These are phyloP conservation scores for Cercospora sp. DNA, from an alignment of 2,329 filamentous ascomycete species.

Conservation along the genomic window DNA sequence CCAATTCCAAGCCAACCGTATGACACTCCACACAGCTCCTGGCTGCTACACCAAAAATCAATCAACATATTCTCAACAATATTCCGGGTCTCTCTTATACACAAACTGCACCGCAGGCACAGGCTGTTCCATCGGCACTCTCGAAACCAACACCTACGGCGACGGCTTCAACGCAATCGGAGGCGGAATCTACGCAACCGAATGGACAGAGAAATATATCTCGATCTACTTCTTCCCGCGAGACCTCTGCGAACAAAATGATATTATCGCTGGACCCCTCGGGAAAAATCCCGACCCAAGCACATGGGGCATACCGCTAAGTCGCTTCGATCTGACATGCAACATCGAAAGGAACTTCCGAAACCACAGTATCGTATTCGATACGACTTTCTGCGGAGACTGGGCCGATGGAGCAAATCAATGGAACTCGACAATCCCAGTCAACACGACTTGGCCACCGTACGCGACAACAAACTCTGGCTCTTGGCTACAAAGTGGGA, in stretches of 20 bases:
- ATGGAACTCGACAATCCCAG: constrained; percentile 17
- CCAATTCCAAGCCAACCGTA: constrained; percentile 37
- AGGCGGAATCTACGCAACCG: constrained; percentile 43
- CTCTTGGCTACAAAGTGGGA: not conserved
- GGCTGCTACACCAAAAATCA: constrained; percentile 38
- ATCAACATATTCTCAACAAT: constrained; percentile 38
- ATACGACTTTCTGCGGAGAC: constrained; percentile 54
- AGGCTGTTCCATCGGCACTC: constrained; percentile 52
- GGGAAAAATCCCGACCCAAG: constrained; percentile 57
- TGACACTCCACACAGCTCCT: constrained; percentile 41
- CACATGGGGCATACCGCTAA: constrained; percentile 63
- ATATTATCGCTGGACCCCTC: constrained; percentile 47
- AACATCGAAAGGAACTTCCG: constrained; percentile 40
- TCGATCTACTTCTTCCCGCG: constrained; percentile 43
- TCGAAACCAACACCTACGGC: constrained; percentile 43
- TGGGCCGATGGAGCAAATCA: constrained; percentile 42
- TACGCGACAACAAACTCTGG: not conserved
- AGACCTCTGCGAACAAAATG: constrained; percentile 22
- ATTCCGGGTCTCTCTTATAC: constrained; percentile 62
- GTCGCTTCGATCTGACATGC: constrained; percentile 59
- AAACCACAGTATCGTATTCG: constrained; percentile 61
- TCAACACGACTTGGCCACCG: not conserved
- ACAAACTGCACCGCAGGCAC: constrained; percentile 46
- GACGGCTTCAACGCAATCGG: constrained; percentile 49
- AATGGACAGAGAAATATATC: constrained; percentile 37